phyloP scores from a whole-genome alignment of 2,329 filamentous ascomycete species.

The Onygena corvina region DNA sequence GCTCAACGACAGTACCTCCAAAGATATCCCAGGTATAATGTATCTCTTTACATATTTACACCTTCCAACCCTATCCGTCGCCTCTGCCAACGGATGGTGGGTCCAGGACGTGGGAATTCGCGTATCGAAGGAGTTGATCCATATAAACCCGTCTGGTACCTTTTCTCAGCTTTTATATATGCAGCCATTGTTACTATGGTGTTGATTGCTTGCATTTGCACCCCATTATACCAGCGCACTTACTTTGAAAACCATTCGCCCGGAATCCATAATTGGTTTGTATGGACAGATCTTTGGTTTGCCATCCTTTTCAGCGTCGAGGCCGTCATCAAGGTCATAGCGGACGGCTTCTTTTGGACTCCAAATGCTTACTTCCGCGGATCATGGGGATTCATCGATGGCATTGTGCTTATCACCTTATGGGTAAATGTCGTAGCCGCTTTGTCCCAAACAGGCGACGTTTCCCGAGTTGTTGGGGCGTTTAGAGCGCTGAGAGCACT shows the following conservation, averaged over 20 bases:
- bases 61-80: conserved; percentile 66
- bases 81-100: conserved; percentile 79
- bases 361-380: conserved; percentile 95
- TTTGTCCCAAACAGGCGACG: conserved; percentile 65
- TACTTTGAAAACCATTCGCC: conserved; percentile 56
- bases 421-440: conserved; percentile 90
- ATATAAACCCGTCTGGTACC: conserved; percentile 81
- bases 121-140: conserved; percentile 83
- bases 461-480: conserved; percentile 83
- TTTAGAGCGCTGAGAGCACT: conserved; percentile 94
- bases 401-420: conserved; percentile 76
- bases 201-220: conserved; percentile 85
- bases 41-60: conserved; percentile 74
- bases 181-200: conserved; percentile 94
- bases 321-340: conserved; percentile 81
- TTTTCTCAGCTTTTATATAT: conserved; percentile 88
- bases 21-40: conserved; percentile 83
- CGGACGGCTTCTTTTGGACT: conserved; percentile 91
- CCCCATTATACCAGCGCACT: conserved; percentile 81
- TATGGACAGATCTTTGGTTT: conserved; percentile 85
- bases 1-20: conserved; percentile 84
- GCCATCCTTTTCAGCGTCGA: conserved; percentile 76
- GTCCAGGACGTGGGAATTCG: conserved; percentile 74
- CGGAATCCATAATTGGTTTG: conserved; percentile 72
- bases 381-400: conserved; percentile 94